Percentiles rank a stretch among this genome's conserved stretches.
Conservation (phyloP, 1,284 basidiomycete genomes). For the Tetrapyrgos nigripes region DNA sequence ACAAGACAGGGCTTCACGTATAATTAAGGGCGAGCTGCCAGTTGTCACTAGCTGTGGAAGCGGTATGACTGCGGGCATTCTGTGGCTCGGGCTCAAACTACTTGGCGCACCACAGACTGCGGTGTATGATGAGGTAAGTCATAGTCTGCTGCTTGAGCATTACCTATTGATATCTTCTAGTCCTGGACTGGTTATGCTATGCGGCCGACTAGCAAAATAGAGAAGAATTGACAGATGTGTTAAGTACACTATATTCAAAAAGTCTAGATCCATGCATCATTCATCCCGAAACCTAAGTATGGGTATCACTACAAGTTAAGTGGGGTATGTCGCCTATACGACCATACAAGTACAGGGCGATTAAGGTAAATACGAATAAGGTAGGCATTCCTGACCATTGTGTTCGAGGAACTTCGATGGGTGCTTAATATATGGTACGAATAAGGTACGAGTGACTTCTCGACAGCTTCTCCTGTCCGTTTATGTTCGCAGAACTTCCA, state of each 20-base stretch:
- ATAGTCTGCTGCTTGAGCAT: slow-evolving; percentile 2
- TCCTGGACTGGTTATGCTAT: slow-evolving; percentile 87
- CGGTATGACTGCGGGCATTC: slow-evolving; percentile 95
- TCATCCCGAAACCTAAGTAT: too few species aligned
- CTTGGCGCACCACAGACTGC: slow-evolving; percentile 65
- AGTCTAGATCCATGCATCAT: too few species aligned
- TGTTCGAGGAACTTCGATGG: too few species aligned
- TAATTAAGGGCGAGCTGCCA: slow-evolving; percentile 63
- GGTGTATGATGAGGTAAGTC: slow-evolving; percentile 85
- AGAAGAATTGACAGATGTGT: slow-evolving; percentile 40
- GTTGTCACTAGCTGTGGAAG: slow-evolving; percentile 86
- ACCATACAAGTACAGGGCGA: too few species aligned
- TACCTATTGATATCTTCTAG: slow-evolving; percentile 42
- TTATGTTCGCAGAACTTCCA: slow-evolving; percentile 57
- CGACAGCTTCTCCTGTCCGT: neutral
- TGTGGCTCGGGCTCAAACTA: slow-evolving; percentile 87
- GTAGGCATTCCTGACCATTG: too few species aligned
- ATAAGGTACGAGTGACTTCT: neutral
- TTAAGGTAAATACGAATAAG: too few species aligned
- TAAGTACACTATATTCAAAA: neutral
- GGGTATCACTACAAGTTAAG: too few species aligned
- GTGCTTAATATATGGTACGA: too few species aligned
- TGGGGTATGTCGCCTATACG: too few species aligned
- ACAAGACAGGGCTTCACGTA: slow-evolving; percentile 53
- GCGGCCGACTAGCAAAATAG: slow-evolving; percentile 67